These are phyloP conservation scores for Cucurbita ficifolia DNA, from an alignment of 306 rosid species.

Conservation along the genomic window DNA sequence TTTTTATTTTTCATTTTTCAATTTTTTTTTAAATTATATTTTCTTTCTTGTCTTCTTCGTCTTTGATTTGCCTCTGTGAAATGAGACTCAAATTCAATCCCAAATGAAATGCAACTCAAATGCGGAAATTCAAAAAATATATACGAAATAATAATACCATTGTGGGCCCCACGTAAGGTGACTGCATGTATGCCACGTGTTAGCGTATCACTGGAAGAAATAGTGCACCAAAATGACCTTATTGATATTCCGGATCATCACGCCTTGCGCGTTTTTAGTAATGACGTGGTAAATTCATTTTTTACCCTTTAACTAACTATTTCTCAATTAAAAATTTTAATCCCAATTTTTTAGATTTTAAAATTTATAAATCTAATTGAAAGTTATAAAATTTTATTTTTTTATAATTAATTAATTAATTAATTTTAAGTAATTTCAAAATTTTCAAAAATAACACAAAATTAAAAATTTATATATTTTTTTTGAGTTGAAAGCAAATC, in stretches of 20 bases:
- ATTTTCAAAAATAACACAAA: too few relatives aligned
- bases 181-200: conserved; percentile 28
- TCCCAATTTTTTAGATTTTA: too few relatives aligned
- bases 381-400: too few relatives aligned
- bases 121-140: background rate
- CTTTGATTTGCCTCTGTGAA: background rate
- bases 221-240: conserved; percentile 18
- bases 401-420: too few relatives aligned
- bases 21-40: background rate
- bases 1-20: background rate
- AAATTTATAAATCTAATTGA: too few relatives aligned
- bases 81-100: conserved; percentile 17
- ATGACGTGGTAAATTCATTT: conserved; percentile 21
- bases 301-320: too few relatives aligned
- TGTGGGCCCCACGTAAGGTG: conserved; percentile 11
- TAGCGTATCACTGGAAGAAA: background rate
- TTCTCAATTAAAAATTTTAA: too few relatives aligned
- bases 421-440: too few relatives aligned
- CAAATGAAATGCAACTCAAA: background rate
- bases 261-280: conserved; percentile 26
- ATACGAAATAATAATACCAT: background rate
- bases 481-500: too few relatives aligned
- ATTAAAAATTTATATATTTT: too few relatives aligned
- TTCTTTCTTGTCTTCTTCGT: background rate
- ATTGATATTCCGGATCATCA: conserved; percentile 15